Percentiles rank a stretch among this genome's conserved stretches.
phyloP scores from a whole-genome alignment of 192 early-diverging fungal genomes.

The Bifiguratus adelaidae region DNA sequence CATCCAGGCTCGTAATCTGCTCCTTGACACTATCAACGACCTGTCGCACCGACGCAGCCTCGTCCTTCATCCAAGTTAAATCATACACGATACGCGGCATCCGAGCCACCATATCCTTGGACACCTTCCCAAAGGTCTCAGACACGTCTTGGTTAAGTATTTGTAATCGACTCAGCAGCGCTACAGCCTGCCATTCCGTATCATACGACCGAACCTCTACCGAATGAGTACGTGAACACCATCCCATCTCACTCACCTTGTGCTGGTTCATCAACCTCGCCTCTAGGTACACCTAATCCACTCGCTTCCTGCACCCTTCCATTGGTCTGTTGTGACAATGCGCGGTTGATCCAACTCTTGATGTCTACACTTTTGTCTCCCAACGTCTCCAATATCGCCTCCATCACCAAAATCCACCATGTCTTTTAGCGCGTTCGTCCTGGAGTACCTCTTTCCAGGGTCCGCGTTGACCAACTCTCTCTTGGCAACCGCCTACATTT shows the following conservation, averaged over 20 bases:
- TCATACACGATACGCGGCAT: constrained; percentile 56
- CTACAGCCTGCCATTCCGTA: constrained; percentile 31
- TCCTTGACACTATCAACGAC: constrained; percentile 28
- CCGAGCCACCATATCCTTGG: constrained; percentile 41
- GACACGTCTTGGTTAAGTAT: constrained; percentile 44
- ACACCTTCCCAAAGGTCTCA: constrained; percentile 30
- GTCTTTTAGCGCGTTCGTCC: constrained; percentile 20
- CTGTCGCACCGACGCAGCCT: constrained; percentile 30
- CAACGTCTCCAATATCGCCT: not conserved
- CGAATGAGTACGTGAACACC: constrained; percentile 2
- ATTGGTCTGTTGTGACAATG: constrained; percentile 10
- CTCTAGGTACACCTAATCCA: no score
- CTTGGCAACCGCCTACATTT: constrained; percentile 70
- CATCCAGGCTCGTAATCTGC: constrained; percentile 15
- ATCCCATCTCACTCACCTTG: no score
- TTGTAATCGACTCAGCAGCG: constrained; percentile 47
- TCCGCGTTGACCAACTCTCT: constrained; percentile 49
- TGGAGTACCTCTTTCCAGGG: constrained; percentile 45
- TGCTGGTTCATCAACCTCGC: no score
- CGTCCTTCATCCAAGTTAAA: constrained; percentile 42
- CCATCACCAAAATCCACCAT: constrained; percentile 3
- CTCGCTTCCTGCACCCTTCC: no score
- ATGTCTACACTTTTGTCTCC: constrained; percentile 27
- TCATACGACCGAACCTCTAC: constrained; percentile 3
- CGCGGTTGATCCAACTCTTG: constrained; percentile 56